Evolutionary conservation across 257 asterid genomes (phyloP).

Genomic region (Capsicum baccatum): DNA sequence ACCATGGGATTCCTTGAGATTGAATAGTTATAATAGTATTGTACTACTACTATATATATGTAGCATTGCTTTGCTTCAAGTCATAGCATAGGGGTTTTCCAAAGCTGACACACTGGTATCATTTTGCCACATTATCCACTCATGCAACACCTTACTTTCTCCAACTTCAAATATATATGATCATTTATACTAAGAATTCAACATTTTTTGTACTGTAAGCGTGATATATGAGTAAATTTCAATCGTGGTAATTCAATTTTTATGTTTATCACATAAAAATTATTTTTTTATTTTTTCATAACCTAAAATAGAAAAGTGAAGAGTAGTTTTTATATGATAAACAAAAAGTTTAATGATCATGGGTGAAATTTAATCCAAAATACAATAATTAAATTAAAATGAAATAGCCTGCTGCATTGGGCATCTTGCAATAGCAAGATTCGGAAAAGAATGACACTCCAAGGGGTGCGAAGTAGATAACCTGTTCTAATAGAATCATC

Average conservation of each 20-base stretch:
- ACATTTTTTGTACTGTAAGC: too few species aligned
- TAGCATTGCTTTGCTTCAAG: constrained; percentile 41
- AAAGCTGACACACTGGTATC: constrained; percentile 39
- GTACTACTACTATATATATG: background rate
- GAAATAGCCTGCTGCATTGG: background rate
- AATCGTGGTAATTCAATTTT: background rate
- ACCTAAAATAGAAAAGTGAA: too few species aligned
- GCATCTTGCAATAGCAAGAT: too few species aligned
- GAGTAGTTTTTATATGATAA: too few species aligned
- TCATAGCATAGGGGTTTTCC: constrained; percentile 25
- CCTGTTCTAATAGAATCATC: background rate
- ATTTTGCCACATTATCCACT: constrained; percentile 43
- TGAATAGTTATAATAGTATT: constrained; percentile 26
- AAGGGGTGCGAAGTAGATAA: background rate
- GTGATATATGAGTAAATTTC: background rate
- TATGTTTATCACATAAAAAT: background rate
- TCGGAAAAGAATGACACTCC: too few species aligned
- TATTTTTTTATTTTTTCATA: too few species aligned
- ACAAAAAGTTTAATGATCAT: too few species aligned
- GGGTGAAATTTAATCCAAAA: too few species aligned
- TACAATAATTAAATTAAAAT: too few species aligned
- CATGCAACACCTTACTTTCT: constrained; percentile 17
- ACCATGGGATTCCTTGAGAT: constrained; percentile 34
- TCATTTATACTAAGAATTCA: background rate
- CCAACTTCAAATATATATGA: background rate